Base-by-base conservation (phyloP, 2,329 filamentous ascomycete species). In the Raffaelea albimanens region DNA sequence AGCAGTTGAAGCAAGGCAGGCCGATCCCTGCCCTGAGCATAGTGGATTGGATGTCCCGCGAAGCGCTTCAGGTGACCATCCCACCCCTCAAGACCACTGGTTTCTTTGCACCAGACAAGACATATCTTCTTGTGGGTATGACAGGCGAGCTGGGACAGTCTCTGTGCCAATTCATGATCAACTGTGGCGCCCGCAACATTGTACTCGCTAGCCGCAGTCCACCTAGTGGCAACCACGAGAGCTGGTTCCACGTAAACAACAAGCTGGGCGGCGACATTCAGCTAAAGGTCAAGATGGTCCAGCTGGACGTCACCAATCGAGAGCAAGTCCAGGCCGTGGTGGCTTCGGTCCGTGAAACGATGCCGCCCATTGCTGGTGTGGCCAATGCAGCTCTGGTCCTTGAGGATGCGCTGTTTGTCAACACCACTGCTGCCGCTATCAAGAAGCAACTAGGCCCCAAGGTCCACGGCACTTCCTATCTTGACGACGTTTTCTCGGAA, bases 141-240 rank as follows among this genome's bases (percentile, higher is more conserved):
- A 58, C 59, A 0, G 60, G 65, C 0, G 52, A 56, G 1, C 31
- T 69, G 1, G 69, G 68, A 2, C 58, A 57, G 13, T 65, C 68
- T 0, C 55, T 71, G 1, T 63, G 58, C 39, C 44, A 59, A 31
- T 72, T 61, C 64, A 70, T 70, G 67, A 57, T 64, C 1, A 44
- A 40, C 0, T 57, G 58, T 10, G 69, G 68, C 0, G 69, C 67
- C 0, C 52, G 59, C 11, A 50, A 64, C 33, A 42, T 72, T 1
- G 63, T 60, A 1, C 29, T 75, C 2, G 62, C 65, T 0, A 70
- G 66, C 42, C 63, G 70, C 3, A 29, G 13, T 13, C 44, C 44
- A 16, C 58, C 1, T 49, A 56, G 49, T 41, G 29, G 10, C n/a
- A 41, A 50, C 11, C 57, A 59, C 0, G 34, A 38, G 34, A n/a